phyloP scores from a whole-genome alignment of 176 grass and related monocot genomes.

The Lolium multiflorum region DNA sequence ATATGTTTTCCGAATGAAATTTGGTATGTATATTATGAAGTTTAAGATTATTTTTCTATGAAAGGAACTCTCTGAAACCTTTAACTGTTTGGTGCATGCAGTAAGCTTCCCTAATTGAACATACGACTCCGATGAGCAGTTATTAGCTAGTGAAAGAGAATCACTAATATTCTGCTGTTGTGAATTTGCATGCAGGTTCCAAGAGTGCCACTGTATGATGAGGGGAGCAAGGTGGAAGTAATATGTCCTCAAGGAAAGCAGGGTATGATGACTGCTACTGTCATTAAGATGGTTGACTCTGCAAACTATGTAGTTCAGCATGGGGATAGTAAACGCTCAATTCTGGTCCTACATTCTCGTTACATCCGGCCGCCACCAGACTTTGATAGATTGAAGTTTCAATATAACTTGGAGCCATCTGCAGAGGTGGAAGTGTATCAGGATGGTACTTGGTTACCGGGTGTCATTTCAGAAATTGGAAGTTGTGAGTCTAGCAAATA shows the following conservation, averaged over 20 bases:
- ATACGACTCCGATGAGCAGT: background rate
- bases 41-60: background rate
- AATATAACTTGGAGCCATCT: slow-evolving; percentile 34
- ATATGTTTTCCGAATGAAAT: background rate
- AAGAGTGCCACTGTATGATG: slow-evolving; percentile 31
- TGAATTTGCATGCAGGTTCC: slow-evolving; percentile 38
- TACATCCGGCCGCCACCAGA: slow-evolving; percentile 29
- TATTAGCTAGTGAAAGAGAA: slow-evolving; percentile 16
- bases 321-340: background rate
- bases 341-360: slow-evolving; percentile 24
- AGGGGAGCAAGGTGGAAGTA: slow-evolving; percentile 43
- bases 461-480: slow-evolving; percentile 30
- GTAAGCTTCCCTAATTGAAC: slow-evolving; percentile 9
- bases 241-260: slow-evolving; percentile 33
- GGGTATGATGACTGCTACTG: slow-evolving; percentile 31
- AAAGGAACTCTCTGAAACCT: slow-evolving; percentile 15
- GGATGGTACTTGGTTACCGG: slow-evolving; percentile 36
- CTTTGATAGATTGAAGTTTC: slow-evolving; percentile 27
- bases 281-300: slow-evolving; percentile 42
- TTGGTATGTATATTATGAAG: background rate
- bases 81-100: background rate
- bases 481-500: slow-evolving; percentile 37
- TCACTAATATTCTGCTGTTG: slow-evolving; percentile 6
- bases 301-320: slow-evolving; percentile 28
- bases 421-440: slow-evolving; percentile 37